Base-by-base conservation (phyloP, 176 grass and related monocot genomes). In the Cenchrus americanus region DNA sequence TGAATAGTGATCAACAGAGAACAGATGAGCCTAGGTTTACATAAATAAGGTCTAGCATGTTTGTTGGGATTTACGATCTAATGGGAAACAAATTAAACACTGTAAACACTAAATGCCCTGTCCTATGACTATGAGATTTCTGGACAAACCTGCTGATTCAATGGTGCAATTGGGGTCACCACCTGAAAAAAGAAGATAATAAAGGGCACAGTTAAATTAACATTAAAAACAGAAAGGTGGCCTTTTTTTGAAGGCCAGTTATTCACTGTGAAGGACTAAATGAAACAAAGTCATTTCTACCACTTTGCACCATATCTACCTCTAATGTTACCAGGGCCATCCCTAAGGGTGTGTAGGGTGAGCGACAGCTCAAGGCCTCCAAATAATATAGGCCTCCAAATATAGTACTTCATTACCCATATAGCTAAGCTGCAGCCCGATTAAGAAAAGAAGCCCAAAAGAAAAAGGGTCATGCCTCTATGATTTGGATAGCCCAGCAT, bases 101-200 rank as follows among this genome's bases (percentile, higher is more conserved):
- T 10, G 3, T 14, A 48, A 66, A 80, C 61, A 52, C 13, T 79
- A 22, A 13, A 67, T 53, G 57, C 8, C 26, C 74, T 52, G 18
- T 34, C 12, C 7, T 68, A 59, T 82, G 21, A 19, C 7, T 68
- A 59, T 82, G 21, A 19, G 44, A 62, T 75, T 78, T 75, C 15
- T 2, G 76, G 73, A 90, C 88, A 86, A 92, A 99, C 96, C 93
- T 99, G 96, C 73, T 99, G 96, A 66, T 94, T 99, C 66, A 99
- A 89, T 62, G 96, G 96, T 87, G 96, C 93, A 68, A 99, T 92
- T 75, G 96, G 96, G n/a, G 96, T 99, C 69, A 99, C 93, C 70
- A 99, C 96, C 93, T 99, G 84, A n/a, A 90, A 76, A 93, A 52
- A 34, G 8, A 4, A 81, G 6, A 83, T 13, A 90, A 88, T 27